Conservation (phyloP, 768 basidiomycete species). For the Rhizopogon sp. region DNA sequence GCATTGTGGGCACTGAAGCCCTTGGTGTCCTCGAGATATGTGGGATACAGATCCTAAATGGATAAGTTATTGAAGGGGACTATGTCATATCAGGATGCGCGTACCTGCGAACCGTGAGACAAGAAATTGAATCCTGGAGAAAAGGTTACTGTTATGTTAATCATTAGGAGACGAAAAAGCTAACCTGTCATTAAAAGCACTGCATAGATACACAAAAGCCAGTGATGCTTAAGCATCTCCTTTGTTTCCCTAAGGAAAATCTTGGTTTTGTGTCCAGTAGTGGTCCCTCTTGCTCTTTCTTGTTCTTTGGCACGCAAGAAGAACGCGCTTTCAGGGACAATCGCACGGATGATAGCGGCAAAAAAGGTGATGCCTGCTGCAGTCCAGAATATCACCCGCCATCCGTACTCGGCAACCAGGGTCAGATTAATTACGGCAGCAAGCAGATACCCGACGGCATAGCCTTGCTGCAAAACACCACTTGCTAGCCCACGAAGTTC, state of each 20-base stretch:
- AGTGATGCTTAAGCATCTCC: constrained; percentile 77
- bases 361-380: constrained; percentile 65
- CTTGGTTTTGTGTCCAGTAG: constrained; percentile 48
- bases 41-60: constrained; percentile 72
- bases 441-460: constrained; percentile 81
- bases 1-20: constrained; percentile 51
- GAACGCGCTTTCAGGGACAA: constrained; percentile 73
- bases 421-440: constrained; percentile 79
- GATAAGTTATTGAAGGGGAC: background rate
- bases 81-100: constrained; percentile 1
- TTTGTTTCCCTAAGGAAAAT: constrained; percentile 70
- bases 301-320: constrained; percentile 64
- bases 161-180: constrained; percentile 3
- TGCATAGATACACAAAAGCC: constrained; percentile 80
- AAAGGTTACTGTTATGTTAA: background rate
- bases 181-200: constrained; percentile 70
- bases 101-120: constrained; percentile 65
- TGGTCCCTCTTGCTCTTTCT: constrained; percentile 37
- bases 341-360: constrained; percentile 58
- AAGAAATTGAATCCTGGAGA: constrained; percentile 67
- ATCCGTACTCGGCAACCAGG: constrained; percentile 42
- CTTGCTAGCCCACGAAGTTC: constrained; percentile 81
- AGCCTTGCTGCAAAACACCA: constrained; percentile 86
- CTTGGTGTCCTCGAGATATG: constrained; percentile 63
- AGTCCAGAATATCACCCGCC: constrained; percentile 83